Conservation (phyloP, 768 basidiomycete species). For the Suillus weaverae region DNA sequence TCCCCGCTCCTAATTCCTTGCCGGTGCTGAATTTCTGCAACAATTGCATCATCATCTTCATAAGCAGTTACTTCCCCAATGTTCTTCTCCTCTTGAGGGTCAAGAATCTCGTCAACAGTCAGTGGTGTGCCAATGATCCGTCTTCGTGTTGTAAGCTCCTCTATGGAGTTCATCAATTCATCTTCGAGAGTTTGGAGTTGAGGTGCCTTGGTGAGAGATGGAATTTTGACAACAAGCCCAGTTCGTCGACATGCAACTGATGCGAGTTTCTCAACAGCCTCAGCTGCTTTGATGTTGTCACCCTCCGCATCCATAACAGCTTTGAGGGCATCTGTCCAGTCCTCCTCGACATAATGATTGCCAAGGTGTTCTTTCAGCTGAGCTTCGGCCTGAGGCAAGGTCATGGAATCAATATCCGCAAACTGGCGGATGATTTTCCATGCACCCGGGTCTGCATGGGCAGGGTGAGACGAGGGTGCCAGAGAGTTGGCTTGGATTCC, state of each 20-base stretch:
- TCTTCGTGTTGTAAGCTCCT: background rate
- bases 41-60: background rate
- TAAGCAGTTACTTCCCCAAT: background rate
- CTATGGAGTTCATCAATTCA: background rate
- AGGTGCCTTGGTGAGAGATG: background rate
- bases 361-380: too few relatives aligned
- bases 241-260: background rate
- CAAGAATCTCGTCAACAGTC: constrained; percentile 16
- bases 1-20: background rate
- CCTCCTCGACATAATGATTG: too few relatives aligned
- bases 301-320: constrained; percentile 5
- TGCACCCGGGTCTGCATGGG: too few relatives aligned
- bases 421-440: too few relatives aligned
- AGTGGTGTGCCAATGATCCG: constrained; percentile 14
- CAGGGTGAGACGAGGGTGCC: too few relatives aligned
- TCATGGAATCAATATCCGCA: too few relatives aligned
- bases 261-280: background rate
- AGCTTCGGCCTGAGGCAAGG: too few relatives aligned
- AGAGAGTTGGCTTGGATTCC: too few relatives aligned
- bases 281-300: background rate
- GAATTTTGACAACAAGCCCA: background rate
- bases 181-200: background rate
- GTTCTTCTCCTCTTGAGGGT: constrained; percentile 18
- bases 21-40: background rate
- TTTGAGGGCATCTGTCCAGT: constrained; percentile 4